These are phyloP conservation scores for Poa annua DNA, from an alignment of 176 grass and related monocot species.

Conservation along the genomic window DNA sequence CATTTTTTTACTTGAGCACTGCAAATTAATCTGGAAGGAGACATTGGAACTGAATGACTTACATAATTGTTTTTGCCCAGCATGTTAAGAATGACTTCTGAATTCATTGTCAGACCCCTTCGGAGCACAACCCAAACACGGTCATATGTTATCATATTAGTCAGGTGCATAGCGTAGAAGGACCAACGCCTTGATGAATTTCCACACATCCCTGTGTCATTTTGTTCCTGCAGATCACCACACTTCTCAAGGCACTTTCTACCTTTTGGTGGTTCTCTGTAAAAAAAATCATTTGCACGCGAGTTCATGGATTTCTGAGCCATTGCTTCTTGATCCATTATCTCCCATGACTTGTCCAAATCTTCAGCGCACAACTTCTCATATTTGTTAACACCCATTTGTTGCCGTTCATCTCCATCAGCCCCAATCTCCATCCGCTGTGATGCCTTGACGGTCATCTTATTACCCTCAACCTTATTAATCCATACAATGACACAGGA, in stretches of 20 bases:
- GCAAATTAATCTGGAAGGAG: conserved; percentile 35
- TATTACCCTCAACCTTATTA: conserved; percentile 53
- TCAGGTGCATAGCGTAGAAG: conserved; percentile 61
- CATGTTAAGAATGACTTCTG: conserved; percentile 61
- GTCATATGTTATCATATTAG: conserved; percentile 74
- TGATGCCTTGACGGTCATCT: conserved; percentile 62
- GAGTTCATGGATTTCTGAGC: conserved; percentile 50
- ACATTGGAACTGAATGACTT: conserved; percentile 50
- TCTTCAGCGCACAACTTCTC: conserved; percentile 41
- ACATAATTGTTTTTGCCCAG: conserved; percentile 59
- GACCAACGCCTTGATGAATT: conserved; percentile 51
- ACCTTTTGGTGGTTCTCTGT: conserved; percentile 42
- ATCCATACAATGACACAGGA: conserved; percentile 66
- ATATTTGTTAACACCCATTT: conserved; percentile 52
- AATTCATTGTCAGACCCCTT: conserved; percentile 52
- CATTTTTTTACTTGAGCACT: not conserved
- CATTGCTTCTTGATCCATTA: conserved; percentile 47
- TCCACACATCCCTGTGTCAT: conserved; percentile 17
- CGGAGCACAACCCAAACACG: conserved; percentile 65
- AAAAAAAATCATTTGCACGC: conserved; percentile 24
- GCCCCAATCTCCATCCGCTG: conserved; percentile 52
- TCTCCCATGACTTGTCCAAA: conserved; percentile 49
- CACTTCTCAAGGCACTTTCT: conserved; percentile 41
- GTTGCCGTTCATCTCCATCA: conserved; percentile 46
- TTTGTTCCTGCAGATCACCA: conserved; percentile 32